phyloP scores from a whole-genome alignment of 1,284 basidiomycete genomes.

The Farysia itapuensis region DNA sequence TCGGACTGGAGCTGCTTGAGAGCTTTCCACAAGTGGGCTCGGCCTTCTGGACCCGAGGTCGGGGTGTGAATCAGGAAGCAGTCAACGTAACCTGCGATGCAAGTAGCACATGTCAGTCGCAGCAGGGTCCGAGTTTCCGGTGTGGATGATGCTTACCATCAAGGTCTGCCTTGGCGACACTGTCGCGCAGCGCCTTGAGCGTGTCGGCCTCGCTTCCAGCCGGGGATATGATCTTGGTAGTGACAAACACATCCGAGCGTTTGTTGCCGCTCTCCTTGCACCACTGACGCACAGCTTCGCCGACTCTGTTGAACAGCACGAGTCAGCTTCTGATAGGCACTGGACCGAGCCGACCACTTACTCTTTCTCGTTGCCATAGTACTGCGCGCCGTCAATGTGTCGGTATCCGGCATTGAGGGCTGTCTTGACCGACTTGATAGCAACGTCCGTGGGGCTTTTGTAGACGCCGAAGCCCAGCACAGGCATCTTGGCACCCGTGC shows the following conservation, averaged over 20 bases:
- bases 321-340: too few species aligned
- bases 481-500: slow-evolving; percentile 30
- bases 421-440: slow-evolving; percentile 17
- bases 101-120: too few species aligned
- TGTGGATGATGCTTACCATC: slow-evolving; percentile 10
- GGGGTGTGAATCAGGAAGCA: slow-evolving; percentile 41
- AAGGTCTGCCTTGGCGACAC: slow-evolving; percentile 20
- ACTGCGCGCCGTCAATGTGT: slow-evolving; percentile 33
- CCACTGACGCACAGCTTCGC: slow-evolving; percentile 28
- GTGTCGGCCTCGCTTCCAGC: slow-evolving; percentile 14
- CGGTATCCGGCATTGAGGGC: slow-evolving; percentile 32
- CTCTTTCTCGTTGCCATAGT: slow-evolving; percentile 34
- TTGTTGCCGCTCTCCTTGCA: slow-evolving; percentile 20
- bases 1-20: slow-evolving; percentile 25
- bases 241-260: slow-evolving; percentile 27
- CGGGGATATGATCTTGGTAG: slow-evolving; percentile 32
- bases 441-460: slow-evolving; percentile 23
- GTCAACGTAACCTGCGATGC: slow-evolving; percentile 24
- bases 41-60: slow-evolving; percentile 22
- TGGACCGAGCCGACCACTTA: slow-evolving; percentile 6
- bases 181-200: slow-evolving; percentile 16
- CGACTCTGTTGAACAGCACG: slow-evolving; percentile 13
- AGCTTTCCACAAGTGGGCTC: slow-evolving; percentile 31
- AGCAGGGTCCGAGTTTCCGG: too few species aligned
- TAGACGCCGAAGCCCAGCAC: slow-evolving; percentile 34